Base-by-base conservation (phyloP, 2,329 filamentous ascomycete species). In the Sporothrix luriei region DNA sequence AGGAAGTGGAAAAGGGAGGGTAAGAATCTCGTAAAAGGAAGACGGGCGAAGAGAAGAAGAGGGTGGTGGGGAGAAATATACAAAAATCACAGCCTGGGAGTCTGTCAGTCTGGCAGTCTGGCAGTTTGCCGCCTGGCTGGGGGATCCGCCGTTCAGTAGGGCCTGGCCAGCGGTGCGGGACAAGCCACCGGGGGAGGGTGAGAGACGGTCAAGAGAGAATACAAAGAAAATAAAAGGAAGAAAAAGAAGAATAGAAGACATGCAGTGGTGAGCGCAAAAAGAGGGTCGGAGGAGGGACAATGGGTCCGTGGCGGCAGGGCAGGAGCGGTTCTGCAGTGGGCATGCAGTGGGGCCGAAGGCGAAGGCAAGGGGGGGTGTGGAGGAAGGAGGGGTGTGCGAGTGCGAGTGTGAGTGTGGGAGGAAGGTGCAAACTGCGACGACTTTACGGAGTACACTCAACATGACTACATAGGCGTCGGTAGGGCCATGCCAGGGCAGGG, bases 31-130 rank as follows among this genome's bases (percentile, higher is more conserved):
- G 78, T 78, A 80, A 78, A 76, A 77, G 77, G 74, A 59, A 19
- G 74, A 74, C 40, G 16, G 29, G 38, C n/a, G 64, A 55, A 66
- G 65, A 57, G 43, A 51, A 69, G 52, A 61, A 78, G 79, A 79
- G 81, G 82, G 82, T 82, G 81, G 80, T 81, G 82, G 80, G 82
- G 80, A 71, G 82, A 82, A 83, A 80, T 83, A 82, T 82, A 83
- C 72, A 61, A 72, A 59, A 73, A 65, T 66, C 57, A 29, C 40
- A 16, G 64, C 49, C 43, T 7, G 46, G 46, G 16, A 19, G 0
- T 33, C 48, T 49, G 48, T 9, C 48, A 49, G 48, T n/a, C 51
- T 54, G 51, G 51, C 21, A 5, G 51, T 54, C 51, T 24, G 11
- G 21, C 51, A 26, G 51, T 54, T 7, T 7, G 33, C 33, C 33